Evolutionary conservation across 1,284 basidiomycete genomes (phyloP).

Genomic region (Crucibulum cyathiforme): DNA sequence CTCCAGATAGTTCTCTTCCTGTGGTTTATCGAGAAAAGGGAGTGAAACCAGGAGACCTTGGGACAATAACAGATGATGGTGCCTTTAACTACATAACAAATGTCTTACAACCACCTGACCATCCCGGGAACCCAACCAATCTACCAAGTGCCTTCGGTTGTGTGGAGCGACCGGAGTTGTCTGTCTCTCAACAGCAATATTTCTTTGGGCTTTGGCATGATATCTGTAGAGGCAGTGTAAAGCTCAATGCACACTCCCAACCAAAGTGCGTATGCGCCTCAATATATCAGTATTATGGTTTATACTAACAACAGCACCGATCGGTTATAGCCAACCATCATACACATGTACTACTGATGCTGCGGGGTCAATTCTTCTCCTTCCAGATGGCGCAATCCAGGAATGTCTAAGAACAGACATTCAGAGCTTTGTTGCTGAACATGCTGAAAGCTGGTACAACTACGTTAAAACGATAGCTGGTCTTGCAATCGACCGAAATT

Average conservation of each 20-base stretch:
- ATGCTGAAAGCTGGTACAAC: neutral
- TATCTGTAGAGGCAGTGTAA: too few relatives aligned
- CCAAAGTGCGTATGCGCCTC: too few relatives aligned
- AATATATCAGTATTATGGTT: neutral
- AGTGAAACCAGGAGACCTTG: neutral
- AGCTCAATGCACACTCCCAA: too few relatives aligned
- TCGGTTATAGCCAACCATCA: neutral
- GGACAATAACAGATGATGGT: neutral
- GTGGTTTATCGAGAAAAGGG: neutral
- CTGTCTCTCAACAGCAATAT: too few relatives aligned
- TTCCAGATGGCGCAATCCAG: neutral
- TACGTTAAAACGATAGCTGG: neutral
- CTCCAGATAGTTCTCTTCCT: neutral
- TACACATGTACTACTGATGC: neutral
- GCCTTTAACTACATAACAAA: neutral
- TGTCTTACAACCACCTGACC: too few relatives aligned
- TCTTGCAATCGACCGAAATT: neutral
- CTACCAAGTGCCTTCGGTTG: too few relatives aligned
- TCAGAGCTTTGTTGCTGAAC: neutral
- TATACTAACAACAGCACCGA: neutral
- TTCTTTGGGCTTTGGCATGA: too few relatives aligned
- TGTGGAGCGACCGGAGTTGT: too few relatives aligned
- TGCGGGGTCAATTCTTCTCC: neutral
- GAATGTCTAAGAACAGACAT: neutral
- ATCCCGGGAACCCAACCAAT: too few relatives aligned